phyloP scores from a whole-genome alignment of 2,329 filamentous ascomycete species.

The Sclerotiophoma versabilis region DNA sequence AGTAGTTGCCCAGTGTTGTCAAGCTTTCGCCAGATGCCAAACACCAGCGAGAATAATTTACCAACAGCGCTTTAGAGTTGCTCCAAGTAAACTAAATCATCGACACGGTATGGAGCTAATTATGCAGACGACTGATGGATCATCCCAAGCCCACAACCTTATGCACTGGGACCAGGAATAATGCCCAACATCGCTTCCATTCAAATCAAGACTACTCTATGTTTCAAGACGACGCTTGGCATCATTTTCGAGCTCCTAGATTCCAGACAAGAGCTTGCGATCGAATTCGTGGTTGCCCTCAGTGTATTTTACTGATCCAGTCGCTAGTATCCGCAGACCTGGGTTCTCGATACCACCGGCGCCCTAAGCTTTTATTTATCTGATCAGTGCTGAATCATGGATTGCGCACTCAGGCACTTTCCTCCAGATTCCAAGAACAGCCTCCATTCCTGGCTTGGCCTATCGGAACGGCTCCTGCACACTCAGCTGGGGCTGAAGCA shows the following conservation, averaged over 20 bases:
- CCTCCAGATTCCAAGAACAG: not conserved
- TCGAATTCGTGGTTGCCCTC: not conserved
- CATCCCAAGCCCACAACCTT: not conserved
- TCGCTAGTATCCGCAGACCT: not conserved
- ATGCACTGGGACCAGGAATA: too few relatives aligned
- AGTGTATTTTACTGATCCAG: not conserved
- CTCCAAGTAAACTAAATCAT: not conserved
- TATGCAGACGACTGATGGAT: too few relatives aligned
- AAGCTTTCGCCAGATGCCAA: not conserved
- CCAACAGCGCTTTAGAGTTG: not conserved
- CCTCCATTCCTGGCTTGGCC: not conserved
- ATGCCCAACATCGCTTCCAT: not conserved
- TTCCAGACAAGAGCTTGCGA: not conserved
- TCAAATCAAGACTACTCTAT: not conserved
- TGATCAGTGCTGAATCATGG: slow-evolving; percentile 2
- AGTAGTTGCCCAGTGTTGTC: too few relatives aligned
- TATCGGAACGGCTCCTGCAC: not conserved
- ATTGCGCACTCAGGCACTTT: not conserved
- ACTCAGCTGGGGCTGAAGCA: slow-evolving; percentile 8
- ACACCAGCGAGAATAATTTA: not conserved
- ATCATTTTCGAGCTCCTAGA: not conserved
- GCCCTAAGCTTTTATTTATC: slow-evolving; percentile 11
- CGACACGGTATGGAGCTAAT: not conserved
- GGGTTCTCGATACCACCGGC: slow-evolving; percentile 4
- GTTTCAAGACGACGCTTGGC: not conserved